Percentiles rank a stretch among this genome's conserved stretches.
phyloP scores from a whole-genome alignment of 371 early-diverging fungal species.

The Rhizopus delemar region DNA sequence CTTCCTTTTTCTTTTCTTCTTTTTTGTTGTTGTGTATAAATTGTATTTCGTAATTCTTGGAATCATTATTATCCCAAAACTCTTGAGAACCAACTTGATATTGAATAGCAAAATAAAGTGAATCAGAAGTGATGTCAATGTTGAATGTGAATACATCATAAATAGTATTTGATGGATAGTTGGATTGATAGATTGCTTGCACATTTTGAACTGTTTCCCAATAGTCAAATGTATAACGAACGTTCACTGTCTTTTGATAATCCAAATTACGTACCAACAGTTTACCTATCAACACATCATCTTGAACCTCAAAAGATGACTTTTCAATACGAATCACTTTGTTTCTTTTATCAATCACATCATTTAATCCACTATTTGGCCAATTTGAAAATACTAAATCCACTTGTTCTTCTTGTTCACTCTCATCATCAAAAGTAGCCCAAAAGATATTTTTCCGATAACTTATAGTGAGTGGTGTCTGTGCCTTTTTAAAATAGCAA shows the following conservation, averaged over 20 bases:
- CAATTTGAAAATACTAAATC: slow-evolving; percentile 17
- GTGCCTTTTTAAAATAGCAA: slow-evolving; percentile 30
- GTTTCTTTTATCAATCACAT: slow-evolving; percentile 28
- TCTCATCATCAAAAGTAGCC: slow-evolving; percentile 10
- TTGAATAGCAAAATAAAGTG: slow-evolving; percentile 36
- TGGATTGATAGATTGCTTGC: slow-evolving; percentile 16
- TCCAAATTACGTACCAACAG: slow-evolving; percentile 72
- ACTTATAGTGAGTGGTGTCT: slow-evolving; percentile 24
- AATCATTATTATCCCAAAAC: slow-evolving; percentile 31
- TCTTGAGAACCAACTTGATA: slow-evolving; percentile 34
- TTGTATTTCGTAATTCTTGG: slow-evolving; percentile 25
- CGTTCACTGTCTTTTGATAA: slow-evolving; percentile 66
- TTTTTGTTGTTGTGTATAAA: not conserved
- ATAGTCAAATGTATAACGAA: slow-evolving; percentile 67
- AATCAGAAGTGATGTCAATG: slow-evolving; percentile 33
- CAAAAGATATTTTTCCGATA: slow-evolving; percentile 21
- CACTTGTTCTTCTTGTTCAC: slow-evolving; percentile 20
- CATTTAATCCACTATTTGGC: slow-evolving; percentile 18
- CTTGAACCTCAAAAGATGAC: slow-evolving; percentile 10
- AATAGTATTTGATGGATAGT: slow-evolving; percentile 7
- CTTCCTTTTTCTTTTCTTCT: slow-evolving; percentile 9
- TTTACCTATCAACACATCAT: slow-evolving; percentile 32
- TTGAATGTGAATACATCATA: slow-evolving; percentile 26
- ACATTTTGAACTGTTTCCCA: slow-evolving; percentile 57
- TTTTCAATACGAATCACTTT: slow-evolving; percentile 25